Evolutionary conservation across 371 early-diverging fungal species (phyloP), one percentile per base, ranked within the genome.

Genomic region (Nematocida ironsii): DNA sequence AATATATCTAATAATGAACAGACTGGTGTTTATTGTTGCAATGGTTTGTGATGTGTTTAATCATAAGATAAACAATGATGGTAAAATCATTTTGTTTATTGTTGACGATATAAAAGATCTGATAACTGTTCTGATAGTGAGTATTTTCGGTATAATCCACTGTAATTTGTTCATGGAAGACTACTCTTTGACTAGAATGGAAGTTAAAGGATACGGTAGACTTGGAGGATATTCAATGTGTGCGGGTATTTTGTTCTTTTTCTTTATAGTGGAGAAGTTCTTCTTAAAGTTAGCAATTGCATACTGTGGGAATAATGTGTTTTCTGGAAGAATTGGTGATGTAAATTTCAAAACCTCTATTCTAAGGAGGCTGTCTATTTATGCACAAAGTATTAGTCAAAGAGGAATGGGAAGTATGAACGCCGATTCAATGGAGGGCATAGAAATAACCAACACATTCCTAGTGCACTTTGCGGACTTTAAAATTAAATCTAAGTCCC

Each of bases 291-390:
- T 84, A 40, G 78, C 84, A 48, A 82, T 83, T 54, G 74, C 82
- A 1, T 84, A 85, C 66, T 74, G 84, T 45, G 72, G 85, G 60
- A 82, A 76, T 60, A 75, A 68, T 60, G 70, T 78, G 25, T 86
- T 84, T 68, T 69, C 80, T 58, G 61, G 61, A 11, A 33, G 85
- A 54, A 86, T 87, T 62, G 84, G 81, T 54, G 86, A 86, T 67
- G 70, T 85, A 13, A 87, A 87, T 61, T 80, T 84, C 25, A 86
- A 87, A 67, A 83, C 83, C 0, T 84, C 83, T 62, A 74, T 87
- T 47, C 82, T 87, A 52, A 85, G 84, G 68, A 83, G 86, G 57
- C 72, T 87, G 3, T 62, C 57, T 23, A 68, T 72, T 5, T 72
- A 86, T 18, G 50, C 86, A 16, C 82, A 84, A 47, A 82, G 82